A percentile compares a stretch with the other conserved stretches of the same genome.
Evolutionary conservation across 805 yeast species (phyloP).

Genomic region (Isabelozyma pseudorhagii): DNA sequence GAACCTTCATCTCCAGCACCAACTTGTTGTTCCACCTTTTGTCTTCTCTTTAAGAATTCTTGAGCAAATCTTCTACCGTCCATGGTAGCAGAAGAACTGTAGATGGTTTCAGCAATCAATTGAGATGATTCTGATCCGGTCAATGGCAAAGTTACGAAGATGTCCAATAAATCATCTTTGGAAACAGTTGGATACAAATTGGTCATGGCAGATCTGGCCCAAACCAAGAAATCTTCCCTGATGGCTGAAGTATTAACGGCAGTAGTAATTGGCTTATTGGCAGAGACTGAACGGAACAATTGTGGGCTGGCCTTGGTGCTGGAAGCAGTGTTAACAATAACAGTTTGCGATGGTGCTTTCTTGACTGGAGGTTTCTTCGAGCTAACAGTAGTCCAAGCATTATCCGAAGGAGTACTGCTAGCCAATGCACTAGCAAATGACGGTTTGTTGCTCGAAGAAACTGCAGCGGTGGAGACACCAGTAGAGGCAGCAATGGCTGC

Average conservation of each 20-base stretch:
- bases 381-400: conserved; percentile 46
- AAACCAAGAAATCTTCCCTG: conserved; percentile 58
- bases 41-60: conserved; percentile 80
- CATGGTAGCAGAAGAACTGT: conserved; percentile 83
- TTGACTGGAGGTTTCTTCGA: conserved; percentile 35
- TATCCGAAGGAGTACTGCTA: conserved; percentile 18
- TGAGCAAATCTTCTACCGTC: conserved; percentile 93
- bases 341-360: conserved; percentile 12
- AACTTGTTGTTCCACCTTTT: conserved; percentile 59
- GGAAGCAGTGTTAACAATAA: conserved; percentile 12
- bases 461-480: conserved; percentile 8
- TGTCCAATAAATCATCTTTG: conserved; percentile 71
- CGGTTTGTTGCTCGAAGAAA: conserved; percentile 10
- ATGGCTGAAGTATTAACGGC: conserved; percentile 17
- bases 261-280: conserved; percentile 23
- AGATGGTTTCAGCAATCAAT: conserved; percentile 88
- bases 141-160: conserved; percentile 78
- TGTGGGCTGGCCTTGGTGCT: conserved; percentile 29
- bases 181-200: conserved; percentile 74
- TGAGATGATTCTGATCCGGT: conserved; percentile 66
- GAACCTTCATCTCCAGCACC: conserved; percentile 42
- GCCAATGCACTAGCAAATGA: conserved; percentile 35
- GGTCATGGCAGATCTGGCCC: conserved; percentile 69
- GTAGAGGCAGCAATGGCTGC: conserved; percentile 20
- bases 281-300: conserved; percentile 34